Evolutionary conservation across 2,329 filamentous ascomycete genomes (phyloP).

Genomic region (Fusarium fracticaudum): DNA sequence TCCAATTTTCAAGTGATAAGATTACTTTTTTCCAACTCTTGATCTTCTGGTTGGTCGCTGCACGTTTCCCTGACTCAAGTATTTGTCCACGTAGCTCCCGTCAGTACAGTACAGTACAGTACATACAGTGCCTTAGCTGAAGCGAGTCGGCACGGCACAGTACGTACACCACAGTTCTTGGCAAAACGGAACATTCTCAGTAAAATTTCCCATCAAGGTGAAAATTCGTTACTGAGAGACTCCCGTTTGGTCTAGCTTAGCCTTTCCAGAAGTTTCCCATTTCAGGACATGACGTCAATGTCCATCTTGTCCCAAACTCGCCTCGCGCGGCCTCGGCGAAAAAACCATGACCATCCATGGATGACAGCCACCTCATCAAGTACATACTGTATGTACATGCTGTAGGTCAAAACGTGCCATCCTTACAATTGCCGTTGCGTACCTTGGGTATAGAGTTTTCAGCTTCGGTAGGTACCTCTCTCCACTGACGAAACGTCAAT

Average conservation of each 20-base stretch:
- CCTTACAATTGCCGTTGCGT: not conserved
- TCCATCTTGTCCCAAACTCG: not conserved
- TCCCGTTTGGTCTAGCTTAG: not conserved
- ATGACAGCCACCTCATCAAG: slow-evolving; percentile 25
- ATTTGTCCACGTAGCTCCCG: slow-evolving; percentile 25
- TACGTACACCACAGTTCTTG: not conserved
- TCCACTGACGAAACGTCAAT: slow-evolving; percentile 6
- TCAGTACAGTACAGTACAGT: not conserved
- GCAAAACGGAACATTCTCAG: slow-evolving; percentile 1
- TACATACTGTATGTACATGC: not conserved
- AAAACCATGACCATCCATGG: not conserved
- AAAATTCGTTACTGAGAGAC: slow-evolving; percentile 15
- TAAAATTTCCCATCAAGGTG: not conserved
- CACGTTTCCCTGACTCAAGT: slow-evolving; percentile 30
- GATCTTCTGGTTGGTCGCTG: slow-evolving; percentile 18
- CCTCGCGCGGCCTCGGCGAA: slow-evolving; percentile 22
- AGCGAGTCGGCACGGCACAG: too few species aligned
- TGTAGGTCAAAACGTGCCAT: slow-evolving; percentile 1
- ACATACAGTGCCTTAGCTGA: not conserved
- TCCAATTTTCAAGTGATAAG: slow-evolving; percentile 29
- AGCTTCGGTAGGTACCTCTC: not conserved
- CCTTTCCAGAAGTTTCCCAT: slow-evolving; percentile 26
- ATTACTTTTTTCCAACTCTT: slow-evolving; percentile 9
- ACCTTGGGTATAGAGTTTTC: not conserved
- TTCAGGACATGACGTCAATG: slow-evolving; percentile 23